Percentiles rank a stretch among this genome's conserved stretches.
Conservation (phyloP, 202 grass and related monocot genomes). For the Carex arenaria region DNA sequence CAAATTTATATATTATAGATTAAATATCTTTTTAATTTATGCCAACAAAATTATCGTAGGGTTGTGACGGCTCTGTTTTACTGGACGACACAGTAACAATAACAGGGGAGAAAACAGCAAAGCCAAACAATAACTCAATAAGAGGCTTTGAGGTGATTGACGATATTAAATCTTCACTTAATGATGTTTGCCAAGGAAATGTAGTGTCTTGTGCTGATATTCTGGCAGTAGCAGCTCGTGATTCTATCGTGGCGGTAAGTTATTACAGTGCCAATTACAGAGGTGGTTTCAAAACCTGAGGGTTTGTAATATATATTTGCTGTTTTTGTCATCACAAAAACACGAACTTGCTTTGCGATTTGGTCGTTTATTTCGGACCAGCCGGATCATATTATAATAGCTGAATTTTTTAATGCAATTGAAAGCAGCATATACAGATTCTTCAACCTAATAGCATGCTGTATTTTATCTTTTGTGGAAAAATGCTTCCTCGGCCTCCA, state of each 20-base stretch:
- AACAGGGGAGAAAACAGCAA: constrained; percentile 68
- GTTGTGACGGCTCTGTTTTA: constrained; percentile 76
- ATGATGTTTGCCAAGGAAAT: constrained; percentile 45
- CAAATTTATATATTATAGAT: neutral
- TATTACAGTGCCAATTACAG: neutral
- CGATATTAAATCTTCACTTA: constrained; percentile 46
- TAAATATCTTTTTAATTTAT: neutral
- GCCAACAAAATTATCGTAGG: constrained; percentile 29
- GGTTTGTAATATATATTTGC: neutral
- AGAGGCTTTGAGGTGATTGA: constrained; percentile 72
- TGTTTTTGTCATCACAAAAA: neutral
- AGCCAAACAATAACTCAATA: constrained; percentile 59
- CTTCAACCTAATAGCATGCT: neutral
- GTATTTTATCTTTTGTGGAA: too few species aligned
- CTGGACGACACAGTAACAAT: constrained; percentile 66
- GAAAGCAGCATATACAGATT: neutral
- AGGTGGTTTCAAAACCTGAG: neutral
- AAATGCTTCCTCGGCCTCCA: neutral
- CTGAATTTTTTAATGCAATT: neutral
- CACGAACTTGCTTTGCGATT: neutral
- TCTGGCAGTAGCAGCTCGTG: constrained; percentile 53
- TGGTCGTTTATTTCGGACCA: neutral
- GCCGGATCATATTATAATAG: neutral
- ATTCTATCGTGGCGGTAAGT: constrained; percentile 68
- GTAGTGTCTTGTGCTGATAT: constrained; percentile 84